Percentiles rank a stretch among this genome's conserved stretches.
Conservation (phyloP, 106 monocot species). For the Chionographis japonica region DNA sequence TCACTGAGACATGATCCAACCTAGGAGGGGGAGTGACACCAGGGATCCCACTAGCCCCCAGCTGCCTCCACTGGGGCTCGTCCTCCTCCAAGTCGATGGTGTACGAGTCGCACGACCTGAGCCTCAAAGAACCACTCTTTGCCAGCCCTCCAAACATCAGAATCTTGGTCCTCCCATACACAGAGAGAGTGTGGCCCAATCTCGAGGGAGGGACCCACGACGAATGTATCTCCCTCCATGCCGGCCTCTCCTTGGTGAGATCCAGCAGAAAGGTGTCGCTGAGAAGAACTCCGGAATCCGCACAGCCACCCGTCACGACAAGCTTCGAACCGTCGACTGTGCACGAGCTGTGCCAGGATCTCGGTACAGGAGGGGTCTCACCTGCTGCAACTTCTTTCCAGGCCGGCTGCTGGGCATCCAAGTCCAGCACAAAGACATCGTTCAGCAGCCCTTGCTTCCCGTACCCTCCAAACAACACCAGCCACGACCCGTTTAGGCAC, state of each 20-base stretch:
- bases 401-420: slow-evolving; percentile 76
- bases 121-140: slow-evolving; percentile 74
- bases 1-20: slow-evolving; percentile 83
- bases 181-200: slow-evolving; percentile 80
- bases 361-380: slow-evolving; percentile 51
- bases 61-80: slow-evolving; percentile 73
- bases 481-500: slow-evolving; percentile 69
- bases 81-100: slow-evolving; percentile 69
- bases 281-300: slow-evolving; percentile 67
- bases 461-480: slow-evolving; percentile 85
- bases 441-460: slow-evolving; percentile 79
- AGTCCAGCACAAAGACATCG: slow-evolving; percentile 78
- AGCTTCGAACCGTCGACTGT: slow-evolving; percentile 75
- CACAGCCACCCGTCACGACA: slow-evolving; percentile 89
- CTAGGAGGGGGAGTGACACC: slow-evolving; percentile 63
- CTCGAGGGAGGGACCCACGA: slow-evolving; percentile 66
- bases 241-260: slow-evolving; percentile 57
- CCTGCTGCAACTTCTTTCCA: slow-evolving; percentile 71
- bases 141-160: slow-evolving; percentile 93
- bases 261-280: slow-evolving; percentile 79
- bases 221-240: slow-evolving; percentile 75
- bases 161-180: slow-evolving; percentile 56
- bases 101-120: slow-evolving; percentile 79
- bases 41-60: slow-evolving; percentile 42
- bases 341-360: slow-evolving; percentile 96